Percentiles rank a stretch among this genome's conserved stretches.
phyloP scores from a whole-genome alignment of 257 asterid species.

The Catharanthus roseus region DNA sequence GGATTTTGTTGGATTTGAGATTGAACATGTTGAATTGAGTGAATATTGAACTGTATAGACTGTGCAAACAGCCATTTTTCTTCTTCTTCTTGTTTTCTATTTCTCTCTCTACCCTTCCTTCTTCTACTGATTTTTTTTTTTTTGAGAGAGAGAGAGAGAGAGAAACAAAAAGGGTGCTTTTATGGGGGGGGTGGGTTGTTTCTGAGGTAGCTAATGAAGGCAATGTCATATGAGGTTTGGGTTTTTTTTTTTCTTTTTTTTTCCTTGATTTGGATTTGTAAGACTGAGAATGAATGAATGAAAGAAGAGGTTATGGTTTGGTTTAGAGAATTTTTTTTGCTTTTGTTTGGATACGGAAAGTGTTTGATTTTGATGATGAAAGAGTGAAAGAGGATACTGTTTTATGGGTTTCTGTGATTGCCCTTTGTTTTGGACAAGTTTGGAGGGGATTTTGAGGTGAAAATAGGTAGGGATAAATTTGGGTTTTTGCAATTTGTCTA shows the following conservation, averaged over 20 bases:
- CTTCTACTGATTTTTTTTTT: background rate
- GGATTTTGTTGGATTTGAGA: constrained; percentile 65
- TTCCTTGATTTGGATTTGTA: background rate
- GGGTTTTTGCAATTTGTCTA: background rate
- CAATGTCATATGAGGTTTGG: constrained; percentile 9
- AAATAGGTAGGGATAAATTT: constrained; percentile 10
- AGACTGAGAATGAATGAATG: constrained; percentile 31
- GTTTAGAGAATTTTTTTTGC: too few species aligned
- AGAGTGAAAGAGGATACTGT: constrained; percentile 12
- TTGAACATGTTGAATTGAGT: constrained; percentile 58
- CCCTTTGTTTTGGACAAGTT: constrained; percentile 22
- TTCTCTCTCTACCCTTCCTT: background rate
- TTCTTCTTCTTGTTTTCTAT: background rate
- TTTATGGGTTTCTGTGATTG: constrained; percentile 14
- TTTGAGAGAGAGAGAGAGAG: constrained; percentile 25
- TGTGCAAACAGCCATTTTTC: constrained; percentile 71
- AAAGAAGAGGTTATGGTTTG: constrained; percentile 39
- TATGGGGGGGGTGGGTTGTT: too few species aligned
- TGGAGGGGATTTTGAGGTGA: constrained; percentile 26
- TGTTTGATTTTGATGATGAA: constrained; percentile 18
- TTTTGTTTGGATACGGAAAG: constrained; percentile 25
- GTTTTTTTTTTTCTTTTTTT: background rate
- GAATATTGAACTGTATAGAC: constrained; percentile 66
- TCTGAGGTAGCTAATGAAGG: constrained; percentile 12
- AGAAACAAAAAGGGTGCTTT: constrained; percentile 10